A percentile compares a stretch with the other conserved stretches of the same genome.
These are phyloP conservation scores for Syzygium grande DNA, from an alignment of 345 rosid genomes.

Conservation along the genomic window DNA sequence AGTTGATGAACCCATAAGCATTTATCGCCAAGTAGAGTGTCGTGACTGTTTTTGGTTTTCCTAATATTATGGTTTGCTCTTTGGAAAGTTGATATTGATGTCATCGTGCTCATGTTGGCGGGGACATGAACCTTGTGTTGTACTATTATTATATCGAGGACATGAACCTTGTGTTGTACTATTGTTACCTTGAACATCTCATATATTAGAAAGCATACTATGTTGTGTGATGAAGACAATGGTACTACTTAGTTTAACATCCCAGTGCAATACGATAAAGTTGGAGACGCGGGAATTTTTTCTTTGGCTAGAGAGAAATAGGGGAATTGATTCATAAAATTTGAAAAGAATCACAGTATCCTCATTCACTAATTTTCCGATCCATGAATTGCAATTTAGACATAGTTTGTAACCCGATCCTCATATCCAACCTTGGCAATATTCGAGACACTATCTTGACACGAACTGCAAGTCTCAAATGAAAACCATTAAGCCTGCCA, in stretches of 20 bases:
- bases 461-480: no score
- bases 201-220: background rate
- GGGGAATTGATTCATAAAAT: background rate
- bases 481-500: no score
- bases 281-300: background rate
- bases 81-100: background rate
- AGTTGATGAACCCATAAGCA: background rate
- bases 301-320: background rate
- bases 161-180: accelerated
- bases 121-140: accelerated
- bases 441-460: background rate
- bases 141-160: accelerated
- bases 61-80: accelerated
- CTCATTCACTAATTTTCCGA: background rate
- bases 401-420: background rate
- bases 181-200: background rate
- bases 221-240: background rate
- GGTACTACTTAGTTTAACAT: background rate
- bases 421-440: background rate
- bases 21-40: accelerated
- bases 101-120: background rate
- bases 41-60: accelerated
- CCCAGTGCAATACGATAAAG: background rate
- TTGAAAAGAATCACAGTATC: background rate
- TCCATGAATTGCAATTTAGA: background rate